Evolutionary conservation across 805 yeast genomes (phyloP), one percentile per base, ranked within the genome.

Genomic region (Scheffersomyces lignosus): DNA sequence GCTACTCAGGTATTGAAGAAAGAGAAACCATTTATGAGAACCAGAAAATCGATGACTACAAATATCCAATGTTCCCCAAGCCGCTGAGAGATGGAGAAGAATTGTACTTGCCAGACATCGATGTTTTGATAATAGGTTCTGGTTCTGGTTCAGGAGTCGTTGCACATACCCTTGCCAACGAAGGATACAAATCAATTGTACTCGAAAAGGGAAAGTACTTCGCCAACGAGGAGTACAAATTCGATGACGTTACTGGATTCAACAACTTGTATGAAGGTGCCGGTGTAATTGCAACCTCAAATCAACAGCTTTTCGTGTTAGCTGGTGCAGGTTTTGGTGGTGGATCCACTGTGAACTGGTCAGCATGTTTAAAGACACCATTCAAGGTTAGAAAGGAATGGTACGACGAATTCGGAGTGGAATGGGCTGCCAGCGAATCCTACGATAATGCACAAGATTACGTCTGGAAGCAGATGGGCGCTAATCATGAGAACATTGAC

Each of bases 321-420:
- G 78, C 81, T 0, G 82, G 81, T 4, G 45, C 78, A 2, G 73
- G 76, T 0, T 71, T 77, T 37, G 82, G 82, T 5, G 82, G 81
- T 9, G 81, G 81, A 5, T 62, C 77, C 5, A 74, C 81, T 10
- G 71, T 77, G 29, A 77, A 77, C 56, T 77, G 82, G 82, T 68
- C 75, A 8, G 80, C 81, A 13, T 62, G 73, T 40, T 47, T 77
- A 36, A 49, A 46, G 31, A 38, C 48, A 2, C 50, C 44, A 2
- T 42, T 42, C 38, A 47, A 45, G 31, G 49, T 48, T 13, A 40
- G 54, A 13, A 39, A 45, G 13, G 54, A 49, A 29, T 49, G 54
- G 54, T 42, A 35, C 20, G 42, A 38, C 15, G 36, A 48, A 9
- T 37, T 41, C 33, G 48, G 46, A 3, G 27, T 49, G 12, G 49